Percentiles rank a stretch among this genome's conserved stretches.
Evolutionary conservation across 176 grass and related monocot genomes (phyloP).

Genomic region (Musa schizocarpa): DNA sequence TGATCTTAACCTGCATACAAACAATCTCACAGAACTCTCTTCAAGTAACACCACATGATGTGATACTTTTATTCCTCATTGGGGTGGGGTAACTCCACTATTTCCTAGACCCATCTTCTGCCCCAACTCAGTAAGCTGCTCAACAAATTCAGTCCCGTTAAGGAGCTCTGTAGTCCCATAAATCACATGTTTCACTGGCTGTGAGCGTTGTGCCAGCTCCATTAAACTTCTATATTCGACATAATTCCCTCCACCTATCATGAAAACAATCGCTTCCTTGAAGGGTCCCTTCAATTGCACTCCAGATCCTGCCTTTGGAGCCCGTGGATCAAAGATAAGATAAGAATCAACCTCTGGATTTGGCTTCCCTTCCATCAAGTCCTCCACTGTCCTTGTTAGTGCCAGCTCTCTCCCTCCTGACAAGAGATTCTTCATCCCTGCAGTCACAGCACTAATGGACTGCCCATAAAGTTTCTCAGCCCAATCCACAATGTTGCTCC

Average conservation of each 20-base stretch:
- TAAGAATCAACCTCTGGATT: constrained; percentile 85
- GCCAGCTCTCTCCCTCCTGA: constrained; percentile 80
- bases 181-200: constrained; percentile 78
- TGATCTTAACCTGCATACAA: neutral
- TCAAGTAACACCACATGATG: neutral
- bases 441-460: constrained; percentile 72
- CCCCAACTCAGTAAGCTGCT: constrained; percentile 74
- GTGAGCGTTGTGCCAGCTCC: constrained; percentile 66
- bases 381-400: constrained; percentile 79
- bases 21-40: neutral
- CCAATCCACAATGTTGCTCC: constrained; percentile 91
- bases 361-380: constrained; percentile 85
- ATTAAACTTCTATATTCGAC: constrained; percentile 94
- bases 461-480: constrained; percentile 95
- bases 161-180: constrained; percentile 90
- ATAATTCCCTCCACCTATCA: constrained; percentile 97
- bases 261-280: constrained; percentile 98
- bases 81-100: constrained; percentile 31
- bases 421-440: constrained; percentile 90
- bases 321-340: constrained; percentile 75
- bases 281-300: constrained; percentile 87
- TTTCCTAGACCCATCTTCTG: constrained; percentile 73
- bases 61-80: constrained; percentile 18
- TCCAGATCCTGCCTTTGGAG: constrained; percentile 58
- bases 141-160: constrained; percentile 75